Evolutionary conservation across 106 monocot genomes (phyloP), one percentile per base, ranked within the genome.

Genomic region (Vanilla planifolia): DNA sequence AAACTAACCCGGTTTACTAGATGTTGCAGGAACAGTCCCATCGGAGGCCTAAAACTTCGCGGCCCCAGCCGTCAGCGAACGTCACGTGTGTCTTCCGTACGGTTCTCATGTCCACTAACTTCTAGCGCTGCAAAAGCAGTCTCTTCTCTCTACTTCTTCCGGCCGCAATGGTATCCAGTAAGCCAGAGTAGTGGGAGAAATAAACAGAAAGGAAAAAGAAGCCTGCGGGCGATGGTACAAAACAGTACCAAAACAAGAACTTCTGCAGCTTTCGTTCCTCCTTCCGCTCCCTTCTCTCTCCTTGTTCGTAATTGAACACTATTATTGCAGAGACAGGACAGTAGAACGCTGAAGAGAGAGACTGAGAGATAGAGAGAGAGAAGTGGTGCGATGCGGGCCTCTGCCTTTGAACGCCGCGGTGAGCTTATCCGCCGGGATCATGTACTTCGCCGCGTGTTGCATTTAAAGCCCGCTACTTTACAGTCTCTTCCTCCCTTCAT

Each of bases 291-390:
- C 33, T 4, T 32, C 24, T 36, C 65, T 20, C 67, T 43, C 56
- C 44, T 22, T 63, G 39, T 33, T 6, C 44, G 33, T 55, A 29
- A 45, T 59, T 59, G 67, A 33, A 26, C 24, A 19, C 33, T 20
- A 48, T 68, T 59, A 68, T 68, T 58, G 47, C 59, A 48, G 59
- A 29, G 69, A 40, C 26, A 39, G 51, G 63, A 62, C 55, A 71
- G 55, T 52, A 46, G 21, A 5, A 46, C n/a, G 33, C 19, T 33
- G 46, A 5, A 33, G 13, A 23, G 8, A 22, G 48, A 37, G 23
- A 37, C 20, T n/a, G 22, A 15, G 32, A 21, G 43, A 42, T 9
- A n/a, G 10, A 24, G 33, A 11, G 48, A n/a, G n/a, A n/a, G n/a
- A n/a, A 33, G 17, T 21, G 39, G 19, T 23, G 46, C 21, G 32